Conservation (phyloP, 441 rosid species). For the Hypseocharis bilobata region DNA sequence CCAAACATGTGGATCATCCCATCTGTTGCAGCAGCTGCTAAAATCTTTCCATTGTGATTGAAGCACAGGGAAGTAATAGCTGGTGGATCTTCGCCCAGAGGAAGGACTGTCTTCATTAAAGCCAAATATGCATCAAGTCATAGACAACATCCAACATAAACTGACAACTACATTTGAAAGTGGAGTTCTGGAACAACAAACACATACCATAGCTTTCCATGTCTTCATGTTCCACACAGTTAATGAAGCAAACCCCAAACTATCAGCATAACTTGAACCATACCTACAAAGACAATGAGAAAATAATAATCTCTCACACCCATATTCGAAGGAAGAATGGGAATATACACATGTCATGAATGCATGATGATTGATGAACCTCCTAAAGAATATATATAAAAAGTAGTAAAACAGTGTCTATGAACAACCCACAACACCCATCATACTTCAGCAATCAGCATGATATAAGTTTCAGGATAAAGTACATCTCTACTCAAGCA, state of each 20-base stretch:
- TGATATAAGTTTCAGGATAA: not conserved
- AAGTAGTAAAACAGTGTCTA: too few species aligned
- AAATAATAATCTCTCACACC: slow-evolving; percentile 10
- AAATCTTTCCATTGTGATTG: slow-evolving; percentile 68
- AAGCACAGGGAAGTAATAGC: slow-evolving; percentile 64
- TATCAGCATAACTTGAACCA: slow-evolving; percentile 35
- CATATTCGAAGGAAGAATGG: not conserved
- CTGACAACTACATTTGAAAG: slow-evolving; percentile 9
- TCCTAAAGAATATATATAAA: too few species aligned
- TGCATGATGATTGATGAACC: too few species aligned
- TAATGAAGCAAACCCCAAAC: slow-evolving; percentile 49
- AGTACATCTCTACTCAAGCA: not conserved
- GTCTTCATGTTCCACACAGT: slow-evolving; percentile 76
- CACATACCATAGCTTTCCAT: slow-evolving; percentile 62
- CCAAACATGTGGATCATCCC: slow-evolving; percentile 83
- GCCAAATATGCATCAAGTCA: slow-evolving; percentile 32
- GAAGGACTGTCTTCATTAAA: slow-evolving; percentile 62
- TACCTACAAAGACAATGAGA: slow-evolving; percentile 30
- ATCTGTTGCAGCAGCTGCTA: slow-evolving; percentile 68
- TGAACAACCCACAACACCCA: too few species aligned
- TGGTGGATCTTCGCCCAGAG: slow-evolving; percentile 75
- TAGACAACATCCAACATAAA: slow-evolving; percentile 13
- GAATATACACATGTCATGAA: too few species aligned
- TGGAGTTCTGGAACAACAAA: slow-evolving; percentile 19
- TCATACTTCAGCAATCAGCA: not conserved